phyloP scores from a whole-genome alignment of 768 basidiomycete species.

The Mycena alexandri region DNA sequence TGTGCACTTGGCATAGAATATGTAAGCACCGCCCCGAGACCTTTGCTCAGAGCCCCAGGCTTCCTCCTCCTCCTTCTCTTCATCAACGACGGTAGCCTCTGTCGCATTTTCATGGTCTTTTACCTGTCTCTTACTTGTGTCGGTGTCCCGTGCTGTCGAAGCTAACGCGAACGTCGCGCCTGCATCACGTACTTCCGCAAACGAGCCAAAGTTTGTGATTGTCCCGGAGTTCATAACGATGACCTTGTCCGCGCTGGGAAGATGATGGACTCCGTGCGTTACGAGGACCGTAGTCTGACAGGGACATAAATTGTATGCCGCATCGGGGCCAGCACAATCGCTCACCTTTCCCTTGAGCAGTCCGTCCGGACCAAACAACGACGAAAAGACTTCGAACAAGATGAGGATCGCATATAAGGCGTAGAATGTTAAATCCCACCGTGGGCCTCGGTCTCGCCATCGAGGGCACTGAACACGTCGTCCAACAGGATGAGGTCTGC shows the following conservation, averaged over 20 bases:
- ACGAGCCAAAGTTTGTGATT: constrained; percentile 29
- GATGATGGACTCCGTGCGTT: constrained; percentile 32
- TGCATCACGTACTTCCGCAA: constrained; percentile 24
- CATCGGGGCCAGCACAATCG: not conserved
- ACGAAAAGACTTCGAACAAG: constrained; percentile 20
- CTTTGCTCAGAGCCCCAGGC: constrained; percentile 15
- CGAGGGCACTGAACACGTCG: constrained; percentile 32
- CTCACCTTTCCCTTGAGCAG: constrained; percentile 30
- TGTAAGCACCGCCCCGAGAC: constrained; percentile 15
- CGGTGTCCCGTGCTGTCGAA: not conserved
- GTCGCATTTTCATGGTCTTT: constrained; percentile 1
- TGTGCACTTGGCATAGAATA: constrained; percentile 25
- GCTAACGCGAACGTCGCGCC: constrained; percentile 25
- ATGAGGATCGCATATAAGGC: not conserved
- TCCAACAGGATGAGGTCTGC: constrained; percentile 30
- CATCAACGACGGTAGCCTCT: constrained; percentile 22
- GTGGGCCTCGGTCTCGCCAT: constrained; percentile 30
- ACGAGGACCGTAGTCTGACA: constrained; percentile 31
- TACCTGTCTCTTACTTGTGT: not conserved
- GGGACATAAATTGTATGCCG: no score
- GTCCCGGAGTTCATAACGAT: constrained; percentile 24
- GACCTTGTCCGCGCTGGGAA: constrained; percentile 32
- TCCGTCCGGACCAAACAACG: constrained; percentile 27
- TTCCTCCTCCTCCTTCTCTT: constrained; percentile 28
- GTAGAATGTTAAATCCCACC: not conserved